Evolutionary conservation across 1,284 basidiomycete species (phyloP).

Genomic region (Cryptococcus deneoformans): DNA sequence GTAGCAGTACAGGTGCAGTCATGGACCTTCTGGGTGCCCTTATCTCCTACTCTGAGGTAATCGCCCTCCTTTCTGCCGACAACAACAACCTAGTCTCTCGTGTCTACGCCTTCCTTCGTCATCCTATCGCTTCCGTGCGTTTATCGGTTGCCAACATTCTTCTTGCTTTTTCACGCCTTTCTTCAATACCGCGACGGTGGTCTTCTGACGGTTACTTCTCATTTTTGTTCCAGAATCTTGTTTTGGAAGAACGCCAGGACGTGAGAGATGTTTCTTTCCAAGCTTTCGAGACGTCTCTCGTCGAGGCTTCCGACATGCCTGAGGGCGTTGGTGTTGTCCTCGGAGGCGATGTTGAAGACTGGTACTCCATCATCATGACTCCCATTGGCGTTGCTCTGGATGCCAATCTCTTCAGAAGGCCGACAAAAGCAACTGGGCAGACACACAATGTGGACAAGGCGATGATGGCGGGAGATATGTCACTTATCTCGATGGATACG

Average conservation of each 20-base stretch:
- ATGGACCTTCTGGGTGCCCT: slow-evolving; percentile 77
- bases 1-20: slow-evolving; percentile 92
- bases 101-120: slow-evolving; percentile 95
- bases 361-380: slow-evolving; percentile 88
- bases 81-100: slow-evolving; percentile 67
- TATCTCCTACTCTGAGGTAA: slow-evolving; percentile 28
- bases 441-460: slow-evolving; percentile 94
- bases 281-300: slow-evolving; percentile 73
- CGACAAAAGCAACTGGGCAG: slow-evolving; percentile 35
- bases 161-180: slow-evolving; percentile 76
- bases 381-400: slow-evolving; percentile 75
- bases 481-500: slow-evolving; percentile 74
- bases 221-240: slow-evolving; percentile 89
- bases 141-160: slow-evolving; percentile 90
- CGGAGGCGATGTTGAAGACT: slow-evolving; percentile 50
- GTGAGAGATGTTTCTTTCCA: slow-evolving; percentile 75
- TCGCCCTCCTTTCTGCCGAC: slow-evolving; percentile 23
- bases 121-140: slow-evolving; percentile 92
- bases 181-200: slow-evolving; percentile 76
- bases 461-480: slow-evolving; percentile 88
- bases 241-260: slow-evolving; percentile 86
- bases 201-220: slow-evolving; percentile 72
- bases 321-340: slow-evolving; percentile 33
- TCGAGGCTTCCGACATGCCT: slow-evolving; percentile 59
- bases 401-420: slow-evolving; percentile 66